Base-by-base conservation (phyloP, 1,284 basidiomycete genomes). In the Agroathelia rolfsii region DNA sequence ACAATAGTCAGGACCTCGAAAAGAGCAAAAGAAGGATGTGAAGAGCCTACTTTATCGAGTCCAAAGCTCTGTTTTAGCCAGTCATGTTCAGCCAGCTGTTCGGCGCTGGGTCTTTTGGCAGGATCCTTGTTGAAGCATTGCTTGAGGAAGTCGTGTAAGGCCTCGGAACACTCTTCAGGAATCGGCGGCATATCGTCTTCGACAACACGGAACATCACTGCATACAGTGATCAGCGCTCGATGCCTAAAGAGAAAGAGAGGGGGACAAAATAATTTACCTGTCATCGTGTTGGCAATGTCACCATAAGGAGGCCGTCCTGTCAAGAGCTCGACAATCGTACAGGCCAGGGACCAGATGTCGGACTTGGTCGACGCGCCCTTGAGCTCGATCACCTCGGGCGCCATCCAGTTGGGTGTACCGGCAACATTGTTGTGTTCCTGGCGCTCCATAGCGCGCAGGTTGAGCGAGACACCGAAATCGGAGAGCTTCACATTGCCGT, bases 361-460 rank as follows among this genome's bases (percentile, higher is more conserved):
- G 24, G 70, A 83, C 62, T 76, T 89, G 37, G 69, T 74, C 39
- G 64, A 83, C 37, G 64, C 76, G 38, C 75, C 85, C 62, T 70
- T 83, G 46, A 74, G 72, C 54, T 90, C 83, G 43, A 96, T 96
- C 30, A 84, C 86, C 55, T 96, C 92, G 2, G 93, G 92, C 3
- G 92, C 90, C 90, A 96, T 96, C 92, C 92, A 96, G 49, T 96
- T 94, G 3, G 92, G 92, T 4, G 92, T 96, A 8, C 92, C 93
- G 4, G 88, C 86, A 9, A 93, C 84, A 46, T 83, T 76, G 53
- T 88, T 83, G 49, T 76, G 76, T 55, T 89, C 87, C n/a, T n/a
- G n/a, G 30, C 83, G 66, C 45, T 92, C 90, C 66, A 97, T 79
- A 0, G 93, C 94, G 46, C 94, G 87, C 58, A 98, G 81, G 41